Evolutionary conservation across 768 basidiomycete species (phyloP).

Genomic region (Lactifluus subvellereus): DNA sequence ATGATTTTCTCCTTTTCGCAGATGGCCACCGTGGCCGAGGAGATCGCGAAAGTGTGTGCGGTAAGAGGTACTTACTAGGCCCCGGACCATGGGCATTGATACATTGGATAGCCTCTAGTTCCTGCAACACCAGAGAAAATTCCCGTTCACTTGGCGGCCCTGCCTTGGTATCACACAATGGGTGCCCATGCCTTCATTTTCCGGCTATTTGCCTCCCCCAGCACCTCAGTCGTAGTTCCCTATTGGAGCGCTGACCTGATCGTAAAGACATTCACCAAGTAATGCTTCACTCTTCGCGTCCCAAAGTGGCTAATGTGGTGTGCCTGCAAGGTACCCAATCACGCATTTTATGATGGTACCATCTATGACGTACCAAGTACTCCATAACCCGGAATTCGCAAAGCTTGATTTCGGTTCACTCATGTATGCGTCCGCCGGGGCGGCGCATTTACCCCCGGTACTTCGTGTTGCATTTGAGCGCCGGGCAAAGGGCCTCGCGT

Average conservation of each 20-base stretch:
- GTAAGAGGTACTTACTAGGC: constrained; percentile 31
- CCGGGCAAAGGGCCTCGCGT: not conserved
- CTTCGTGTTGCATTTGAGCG: constrained; percentile 5
- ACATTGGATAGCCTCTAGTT: constrained; percentile 33
- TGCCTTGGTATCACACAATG: constrained; percentile 66
- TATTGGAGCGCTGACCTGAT: constrained; percentile 53
- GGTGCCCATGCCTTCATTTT: constrained; percentile 52
- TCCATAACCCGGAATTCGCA: constrained; percentile 6
- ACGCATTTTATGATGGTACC: constrained; percentile 15
- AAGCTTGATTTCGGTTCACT: constrained; percentile 11
- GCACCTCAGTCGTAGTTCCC: constrained; percentile 49
- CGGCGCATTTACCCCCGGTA: constrained; percentile 8
- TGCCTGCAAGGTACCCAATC: constrained; percentile 7
- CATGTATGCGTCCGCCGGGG: not conserved
- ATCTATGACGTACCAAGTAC: constrained; percentile 13
- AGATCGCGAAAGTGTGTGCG: constrained; percentile 32
- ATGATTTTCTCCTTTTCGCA: constrained; percentile 34
- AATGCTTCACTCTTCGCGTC: not conserved
- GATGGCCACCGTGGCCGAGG: constrained; percentile 32
- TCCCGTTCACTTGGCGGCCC: constrained; percentile 47
- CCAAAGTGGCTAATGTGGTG: not conserved
- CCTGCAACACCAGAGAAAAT: constrained; percentile 41
- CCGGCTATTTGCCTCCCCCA: constrained; percentile 40
- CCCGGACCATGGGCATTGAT: not conserved
- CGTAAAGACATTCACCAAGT: constrained; percentile 56